These are phyloP conservation scores for Puccinia novopanici DNA, from an alignment of 1,284 basidiomycete species.

Conservation along the genomic window DNA sequence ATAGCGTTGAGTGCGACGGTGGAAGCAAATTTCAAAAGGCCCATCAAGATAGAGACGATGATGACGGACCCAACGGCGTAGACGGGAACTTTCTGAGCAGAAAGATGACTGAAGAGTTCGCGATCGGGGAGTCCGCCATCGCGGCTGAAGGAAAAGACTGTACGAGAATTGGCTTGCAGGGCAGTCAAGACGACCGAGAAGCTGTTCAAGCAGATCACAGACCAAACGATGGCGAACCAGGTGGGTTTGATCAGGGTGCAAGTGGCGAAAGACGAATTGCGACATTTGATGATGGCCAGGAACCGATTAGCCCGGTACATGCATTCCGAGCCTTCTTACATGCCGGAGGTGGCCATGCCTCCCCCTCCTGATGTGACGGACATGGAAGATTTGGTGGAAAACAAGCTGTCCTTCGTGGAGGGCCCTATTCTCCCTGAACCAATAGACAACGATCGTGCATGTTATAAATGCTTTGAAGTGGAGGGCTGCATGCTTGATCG, in stretches of 20 bases:
- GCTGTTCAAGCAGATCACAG: conserved; percentile 54
- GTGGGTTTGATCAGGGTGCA: conserved; percentile 31
- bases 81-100: conserved; percentile 70
- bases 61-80: conserved; percentile 70
- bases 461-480: too few species aligned
- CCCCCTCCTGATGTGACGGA: too few species aligned
- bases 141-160: conserved; percentile 85
- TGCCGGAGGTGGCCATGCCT: background rate
- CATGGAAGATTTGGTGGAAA: too few species aligned
- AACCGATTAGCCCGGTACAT: conserved; percentile 80
- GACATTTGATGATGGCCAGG: conserved; percentile 44
- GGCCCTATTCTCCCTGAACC: too few species aligned
- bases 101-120: conserved; percentile 73
- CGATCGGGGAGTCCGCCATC: conserved; percentile 77
- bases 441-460: too few species aligned
- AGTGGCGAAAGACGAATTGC: too few species aligned
- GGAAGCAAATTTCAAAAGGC: conserved; percentile 74
- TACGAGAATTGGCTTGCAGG: conserved; percentile 81
- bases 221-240: conserved; percentile 43
- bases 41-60: conserved; percentile 52
- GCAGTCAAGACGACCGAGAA: conserved; percentile 63
- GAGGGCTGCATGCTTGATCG: too few species aligned
- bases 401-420: too few species aligned
- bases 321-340: conserved; percentile 52
- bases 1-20: conserved; percentile 78